Percentiles rank a stretch among this genome's conserved stretches.
Evolutionary conservation across 768 basidiomycete genomes (phyloP).

Genomic region (Tremella mesenterica): DNA sequence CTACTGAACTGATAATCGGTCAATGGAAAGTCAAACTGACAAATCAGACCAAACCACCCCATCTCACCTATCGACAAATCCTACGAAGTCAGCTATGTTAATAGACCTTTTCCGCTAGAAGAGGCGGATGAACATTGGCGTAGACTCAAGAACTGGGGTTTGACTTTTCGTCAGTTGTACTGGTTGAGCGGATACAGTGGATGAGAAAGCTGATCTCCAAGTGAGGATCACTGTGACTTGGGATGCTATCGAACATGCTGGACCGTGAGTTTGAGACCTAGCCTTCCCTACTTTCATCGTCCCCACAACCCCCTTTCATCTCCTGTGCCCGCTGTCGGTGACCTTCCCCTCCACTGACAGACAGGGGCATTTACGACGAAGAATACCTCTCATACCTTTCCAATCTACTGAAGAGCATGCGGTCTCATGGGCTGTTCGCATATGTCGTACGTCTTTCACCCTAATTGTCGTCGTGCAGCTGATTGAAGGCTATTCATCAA

Average conservation of each 20-base stretch:
- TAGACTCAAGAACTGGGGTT: constrained; percentile 72
- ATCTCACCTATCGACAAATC: constrained; percentile 13
- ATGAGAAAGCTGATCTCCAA: too few relatives aligned
- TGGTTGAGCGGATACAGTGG: neutral
- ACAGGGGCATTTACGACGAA: constrained; percentile 71
- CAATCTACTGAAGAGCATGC: constrained; percentile 47
- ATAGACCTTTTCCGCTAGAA: constrained; percentile 79
- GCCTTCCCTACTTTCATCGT: neutral
- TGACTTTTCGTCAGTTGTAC: constrained; percentile 64
- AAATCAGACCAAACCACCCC: constrained; percentile 10
- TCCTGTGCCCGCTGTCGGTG: neutral
- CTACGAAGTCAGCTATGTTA: constrained; percentile 56
- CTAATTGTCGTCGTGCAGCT: constrained; percentile 56
- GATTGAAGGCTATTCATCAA: constrained; percentile 58
- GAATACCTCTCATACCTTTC: constrained; percentile 76
- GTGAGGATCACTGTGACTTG: constrained; percentile 91
- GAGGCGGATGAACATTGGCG: constrained; percentile 80
- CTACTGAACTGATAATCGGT: neutral
- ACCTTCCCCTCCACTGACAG: too few relatives aligned
- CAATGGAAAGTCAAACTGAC: neutral
- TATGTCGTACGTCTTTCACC: constrained; percentile 48
- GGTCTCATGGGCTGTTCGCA: constrained; percentile 28
- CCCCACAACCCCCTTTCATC: neutral
- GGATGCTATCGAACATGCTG: constrained; percentile 92
- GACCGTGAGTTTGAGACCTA: constrained; percentile 74